A percentile compares a stretch with the other conserved stretches of the same genome.
Evolutionary conservation across 208 protist genomes (phyloP).

Genomic region (Herpetomonas tarakana): DNA sequence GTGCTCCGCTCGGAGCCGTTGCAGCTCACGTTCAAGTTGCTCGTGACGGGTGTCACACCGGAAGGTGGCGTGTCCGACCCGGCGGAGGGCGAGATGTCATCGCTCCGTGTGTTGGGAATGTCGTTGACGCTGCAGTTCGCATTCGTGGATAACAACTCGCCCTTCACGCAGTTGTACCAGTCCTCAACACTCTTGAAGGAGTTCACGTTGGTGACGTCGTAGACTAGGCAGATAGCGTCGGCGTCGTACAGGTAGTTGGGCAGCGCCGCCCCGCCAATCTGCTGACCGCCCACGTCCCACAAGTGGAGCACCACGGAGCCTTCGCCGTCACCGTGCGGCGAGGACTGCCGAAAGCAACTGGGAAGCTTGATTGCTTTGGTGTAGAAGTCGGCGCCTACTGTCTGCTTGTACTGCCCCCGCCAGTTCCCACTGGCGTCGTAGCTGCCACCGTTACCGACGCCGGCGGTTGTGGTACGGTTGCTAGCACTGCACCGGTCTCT

Average conservation of each 20-base stretch:
- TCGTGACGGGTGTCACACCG: too few relatives aligned
- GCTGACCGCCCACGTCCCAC: conserved; percentile 96
- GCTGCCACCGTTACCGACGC: neutral
- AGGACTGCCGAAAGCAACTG: conserved; percentile 1
- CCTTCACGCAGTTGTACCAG: conserved; percentile 78
- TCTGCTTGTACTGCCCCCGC: conserved; percentile 89
- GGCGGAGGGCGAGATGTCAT: too few relatives aligned
- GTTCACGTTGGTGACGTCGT: conserved; percentile 91
- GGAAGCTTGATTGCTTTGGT: conserved; percentile 87
- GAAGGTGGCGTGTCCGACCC: too few relatives aligned
- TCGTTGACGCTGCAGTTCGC: too few relatives aligned
- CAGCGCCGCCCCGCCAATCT: conserved; percentile 93
- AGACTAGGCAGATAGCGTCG: conserved; percentile 90
- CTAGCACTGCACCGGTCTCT: too few relatives aligned
- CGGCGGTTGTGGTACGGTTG: too few relatives aligned
- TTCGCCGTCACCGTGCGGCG: conserved; percentile 4
- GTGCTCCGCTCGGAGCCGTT: too few relatives aligned
- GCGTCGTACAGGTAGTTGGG: conserved; percentile 92
- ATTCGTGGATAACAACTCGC: too few relatives aligned
- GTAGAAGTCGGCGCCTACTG: conserved; percentile 96
- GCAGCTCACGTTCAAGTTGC: too few relatives aligned
- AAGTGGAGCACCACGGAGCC: conserved; percentile 82
- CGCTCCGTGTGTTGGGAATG: too few relatives aligned
- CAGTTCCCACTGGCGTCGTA: neutral
- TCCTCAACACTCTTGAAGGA: conserved; percentile 93